Base-by-base conservation (phyloP, 73 alveolate genomes). In the Halteria grandinella region DNA sequence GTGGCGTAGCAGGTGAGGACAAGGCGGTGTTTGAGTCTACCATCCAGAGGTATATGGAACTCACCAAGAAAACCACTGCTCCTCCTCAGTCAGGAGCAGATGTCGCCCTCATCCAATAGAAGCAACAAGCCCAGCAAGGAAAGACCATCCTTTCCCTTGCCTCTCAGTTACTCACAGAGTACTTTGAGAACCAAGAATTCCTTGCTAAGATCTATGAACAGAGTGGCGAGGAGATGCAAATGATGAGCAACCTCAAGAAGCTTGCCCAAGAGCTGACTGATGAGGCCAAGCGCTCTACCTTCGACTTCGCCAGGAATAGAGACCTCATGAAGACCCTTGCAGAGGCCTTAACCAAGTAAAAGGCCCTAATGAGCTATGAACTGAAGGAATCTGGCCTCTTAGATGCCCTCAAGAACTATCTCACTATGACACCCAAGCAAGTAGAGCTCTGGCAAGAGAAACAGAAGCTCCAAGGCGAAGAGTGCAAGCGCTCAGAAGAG, bases 301-400 rank as follows among this genome's bases (percentile, higher is more conserved):
- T 24, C 41, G 47, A 66, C 66, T 41, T 44, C 18, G 63, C 39
- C 1, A 44, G 52, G 29, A 25, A 27, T 15, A 66, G 47, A 23
- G 36, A 18, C 34, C 32, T 66, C 27, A 23, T 66, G 50, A 66
- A 41, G 52, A 23, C 43, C 43, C 45, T 66, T 1, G 66, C 66
- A 15, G 63, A 44, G 31, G 15, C 41, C 15, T 45, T 66, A n/a
- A 20, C 80, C 4, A 66, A 43, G 15, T 45, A 66, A 18, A 41
- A 66, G 29, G 54, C 43, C 18, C 24, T 66, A 3, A 66, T 66
- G 80, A 66, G 17, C 39, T 66, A 66, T 44, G 80, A 66, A 47
- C 47, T 66, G 54, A 66, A 66, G 51, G 80, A 66, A 45, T 66
- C 80, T n/a, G 80, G 80, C 2, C 47, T 66, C 17, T 53, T 66